phyloP scores from a whole-genome alignment of 805 yeast genomes.

The Hagleromyces aurorensis region DNA sequence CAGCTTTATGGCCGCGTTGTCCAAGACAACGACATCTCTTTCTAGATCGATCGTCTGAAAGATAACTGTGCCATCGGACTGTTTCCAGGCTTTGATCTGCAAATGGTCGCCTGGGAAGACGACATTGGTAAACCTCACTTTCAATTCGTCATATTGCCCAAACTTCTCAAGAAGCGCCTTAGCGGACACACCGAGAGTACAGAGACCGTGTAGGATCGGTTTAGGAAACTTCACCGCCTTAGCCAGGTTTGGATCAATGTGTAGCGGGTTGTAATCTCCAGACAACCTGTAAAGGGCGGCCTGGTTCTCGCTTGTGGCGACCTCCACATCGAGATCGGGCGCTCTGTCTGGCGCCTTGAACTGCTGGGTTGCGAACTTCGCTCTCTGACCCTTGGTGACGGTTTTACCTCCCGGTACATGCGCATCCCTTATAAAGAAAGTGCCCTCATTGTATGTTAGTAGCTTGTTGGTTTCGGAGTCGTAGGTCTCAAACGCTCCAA shows the following conservation, averaged over 20 bases:
- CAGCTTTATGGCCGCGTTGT: conserved; percentile 78
- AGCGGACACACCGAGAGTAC: conserved; percentile 75
- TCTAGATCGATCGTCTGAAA: conserved; percentile 81
- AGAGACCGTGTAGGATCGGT: conserved; percentile 92
- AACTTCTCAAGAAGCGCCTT: conserved; percentile 70
- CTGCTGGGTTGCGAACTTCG: conserved; percentile 51
- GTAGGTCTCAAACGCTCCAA: conserved; percentile 61
- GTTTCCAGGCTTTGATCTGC: conserved; percentile 77
- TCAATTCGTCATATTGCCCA: conserved; percentile 77
- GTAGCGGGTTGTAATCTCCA: conserved; percentile 93
- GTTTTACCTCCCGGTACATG: conserved; percentile 47
- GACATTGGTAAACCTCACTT: conserved; percentile 82
- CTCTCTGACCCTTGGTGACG: conserved; percentile 39
- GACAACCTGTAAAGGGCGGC: conserved; percentile 87
- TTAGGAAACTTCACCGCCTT: conserved; percentile 73
- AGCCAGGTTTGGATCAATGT: conserved; percentile 88
- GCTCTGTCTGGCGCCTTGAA: conserved; percentile 53
- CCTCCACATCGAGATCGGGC: conserved; percentile 60
- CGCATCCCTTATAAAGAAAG: conserved; percentile 73
- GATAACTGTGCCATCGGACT: conserved; percentile 51
- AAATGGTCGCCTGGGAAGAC: conserved; percentile 94
- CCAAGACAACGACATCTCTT: conserved; percentile 69
- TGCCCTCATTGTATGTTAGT: conserved; percentile 72
- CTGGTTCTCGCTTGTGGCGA: conserved; percentile 57
- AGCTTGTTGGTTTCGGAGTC: conserved; percentile 63